phyloP scores from a whole-genome alignment of 495 filamentous ascomycete species.

The Tuber magnatum region DNA sequence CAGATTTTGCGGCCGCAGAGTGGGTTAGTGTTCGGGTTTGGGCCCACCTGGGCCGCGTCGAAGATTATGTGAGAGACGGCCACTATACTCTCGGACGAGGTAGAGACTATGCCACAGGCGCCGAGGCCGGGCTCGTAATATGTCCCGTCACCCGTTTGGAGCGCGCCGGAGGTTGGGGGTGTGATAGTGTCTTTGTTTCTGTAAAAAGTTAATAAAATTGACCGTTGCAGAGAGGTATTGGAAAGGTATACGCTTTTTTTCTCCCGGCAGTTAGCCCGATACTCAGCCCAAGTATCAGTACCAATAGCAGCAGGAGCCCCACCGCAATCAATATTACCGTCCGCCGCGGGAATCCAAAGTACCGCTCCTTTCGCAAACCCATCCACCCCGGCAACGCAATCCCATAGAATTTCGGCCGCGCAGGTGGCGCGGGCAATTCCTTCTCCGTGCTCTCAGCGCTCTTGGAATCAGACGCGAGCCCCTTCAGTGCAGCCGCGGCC shows the following conservation, averaged over 20 bases:
- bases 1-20: constrained; percentile 61
- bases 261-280: constrained; percentile 47
- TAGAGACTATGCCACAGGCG: constrained; percentile 58
- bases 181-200: constrained; percentile 43
- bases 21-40: constrained; percentile 62
- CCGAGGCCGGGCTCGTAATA: constrained; percentile 65
- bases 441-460: neutral
- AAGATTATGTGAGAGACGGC: constrained; percentile 62
- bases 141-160: constrained; percentile 60
- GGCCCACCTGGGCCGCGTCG: constrained; percentile 49
- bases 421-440: neutral
- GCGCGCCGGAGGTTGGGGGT: constrained; percentile 48
- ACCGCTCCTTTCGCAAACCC: neutral
- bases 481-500: neutral
- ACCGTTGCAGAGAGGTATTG: no score
- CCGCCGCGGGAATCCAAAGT: constrained; percentile 17
- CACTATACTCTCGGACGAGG: constrained; percentile 52
- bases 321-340: constrained; percentile 36
- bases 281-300: constrained; percentile 52
- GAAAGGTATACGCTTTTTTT: constrained; percentile 12
- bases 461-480: neutral
- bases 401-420: neutral
- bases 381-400: neutral
- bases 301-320: constrained; percentile 44
- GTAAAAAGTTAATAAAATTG: neutral